Evolutionary conservation across 1,284 basidiomycete genomes (phyloP), one percentile per base, ranked within the genome.

Genomic region (Papiliotrema nemorosa): DNA sequence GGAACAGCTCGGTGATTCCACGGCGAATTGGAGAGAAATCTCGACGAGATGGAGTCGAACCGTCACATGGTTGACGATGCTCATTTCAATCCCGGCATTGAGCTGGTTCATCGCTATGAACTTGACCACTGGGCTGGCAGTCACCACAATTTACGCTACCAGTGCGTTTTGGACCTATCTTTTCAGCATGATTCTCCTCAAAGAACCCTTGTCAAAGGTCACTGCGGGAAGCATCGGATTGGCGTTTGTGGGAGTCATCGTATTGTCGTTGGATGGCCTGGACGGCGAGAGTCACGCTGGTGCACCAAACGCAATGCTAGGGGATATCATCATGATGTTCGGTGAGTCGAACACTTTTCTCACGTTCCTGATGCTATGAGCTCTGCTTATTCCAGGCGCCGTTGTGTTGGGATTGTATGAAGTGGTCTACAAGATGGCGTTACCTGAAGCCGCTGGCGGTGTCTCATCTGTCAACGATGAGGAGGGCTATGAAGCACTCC

Each of bases 351-450:
- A 14, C n/a, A 6, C 13, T 9, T 25, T 33, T 7, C 24, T 25
- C 14, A 27, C n/a, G 3, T 25, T 34, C 21, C 5, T 6, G 21
- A 26, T 26, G 29, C 25, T 20, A 40, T 18, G 22, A 16, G 12
- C 5, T 4, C 18, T 13, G 39, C 50, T 55, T 37, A 54, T 29
- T 5, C 12, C 48, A 69, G 71, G 71, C 33, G 72, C 72, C 1
- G 57, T 69, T n/a, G 44, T 66, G 1, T 55, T 75, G 0, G 74
- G 72, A 5, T 58, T 74, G n/a, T 75, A 75, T 57, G 74, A 75
- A 52, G 74, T 75, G 5, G 62, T 75, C 12, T 75, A 75, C 63
- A 75, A 75, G 54, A 60, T 73, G 51, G 64, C 68, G 3, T 59
- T 75, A 3, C 74, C 74, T 2, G 70, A 73, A 57, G 62, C 58